A percentile compares a stretch with the other conserved stretches of the same genome.
Evolutionary conservation across 2,329 filamentous ascomycete genomes (phyloP).

Genomic region (Sporothrix dimorphospora): DNA sequence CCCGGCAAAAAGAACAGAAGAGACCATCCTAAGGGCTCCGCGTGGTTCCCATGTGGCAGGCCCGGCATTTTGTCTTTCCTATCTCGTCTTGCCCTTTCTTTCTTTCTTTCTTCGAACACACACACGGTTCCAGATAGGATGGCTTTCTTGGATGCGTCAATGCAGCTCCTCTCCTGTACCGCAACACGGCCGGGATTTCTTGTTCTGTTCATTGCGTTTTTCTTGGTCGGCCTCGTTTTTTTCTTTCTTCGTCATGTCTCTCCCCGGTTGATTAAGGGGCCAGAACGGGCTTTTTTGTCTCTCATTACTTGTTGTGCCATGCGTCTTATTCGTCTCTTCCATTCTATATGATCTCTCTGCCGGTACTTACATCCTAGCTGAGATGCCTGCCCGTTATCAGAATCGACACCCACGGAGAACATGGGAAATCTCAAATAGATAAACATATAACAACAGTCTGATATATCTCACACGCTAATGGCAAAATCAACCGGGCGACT

Average conservation of each 20-base stretch:
- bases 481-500: not conserved
- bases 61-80: not conserved
- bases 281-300: not conserved
- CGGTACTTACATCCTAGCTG: slow-evolving; percentile 12
- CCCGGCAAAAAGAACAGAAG: not conserved
- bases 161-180: not conserved
- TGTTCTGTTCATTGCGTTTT: not conserved
- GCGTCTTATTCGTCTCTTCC: not conserved
- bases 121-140: not conserved
- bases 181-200: not conserved
- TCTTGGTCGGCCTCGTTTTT: not conserved
- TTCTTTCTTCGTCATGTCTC: not conserved
- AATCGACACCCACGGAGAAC: too few species aligned
- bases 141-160: not conserved
- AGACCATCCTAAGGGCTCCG: not conserved
- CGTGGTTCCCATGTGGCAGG: not conserved
- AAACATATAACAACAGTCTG: not conserved
- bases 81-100: not conserved
- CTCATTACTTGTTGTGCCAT: too few species aligned
- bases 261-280: not conserved
- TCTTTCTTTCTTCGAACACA: not conserved
- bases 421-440: not conserved
- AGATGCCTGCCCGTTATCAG: not conserved
- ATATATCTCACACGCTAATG: not conserved
- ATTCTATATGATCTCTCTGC: not conserved